A percentile compares a stretch with the other conserved stretches of the same genome.
These are phyloP conservation scores for Afroboletus lepidellus DNA, from an alignment of 1,284 basidiomycete species.

Conservation along the genomic window DNA sequence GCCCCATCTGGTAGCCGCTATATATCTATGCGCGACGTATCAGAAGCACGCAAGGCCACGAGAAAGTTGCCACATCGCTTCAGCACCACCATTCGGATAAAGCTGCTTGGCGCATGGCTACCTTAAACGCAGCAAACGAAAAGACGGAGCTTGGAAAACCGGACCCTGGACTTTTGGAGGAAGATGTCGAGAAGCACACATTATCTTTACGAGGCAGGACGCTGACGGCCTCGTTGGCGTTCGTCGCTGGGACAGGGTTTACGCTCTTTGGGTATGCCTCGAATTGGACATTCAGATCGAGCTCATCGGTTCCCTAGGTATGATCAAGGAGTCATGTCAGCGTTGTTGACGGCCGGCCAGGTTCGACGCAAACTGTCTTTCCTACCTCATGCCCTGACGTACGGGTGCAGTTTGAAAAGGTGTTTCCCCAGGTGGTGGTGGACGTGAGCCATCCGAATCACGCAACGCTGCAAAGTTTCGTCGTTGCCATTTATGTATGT, in stretches of 20 bases:
- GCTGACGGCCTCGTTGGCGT: constrained; percentile 27
- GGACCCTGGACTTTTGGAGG: constrained; percentile 3
- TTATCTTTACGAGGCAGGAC: constrained; percentile 26
- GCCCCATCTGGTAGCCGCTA: constrained; percentile 2
- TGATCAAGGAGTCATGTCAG: constrained; percentile 36
- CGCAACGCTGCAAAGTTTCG: constrained; percentile 33
- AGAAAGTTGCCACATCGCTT: background rate
- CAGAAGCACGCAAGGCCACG: background rate
- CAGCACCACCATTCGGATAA: background rate
- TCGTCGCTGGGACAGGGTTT: constrained; percentile 32
- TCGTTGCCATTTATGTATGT: constrained; percentile 32
- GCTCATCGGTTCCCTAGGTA: constrained; percentile 22
- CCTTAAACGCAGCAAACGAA: constrained; percentile 14
- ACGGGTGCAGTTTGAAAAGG: constrained; percentile 27
- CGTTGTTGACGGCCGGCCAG: constrained; percentile 30
- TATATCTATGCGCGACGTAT: constrained; percentile 3
- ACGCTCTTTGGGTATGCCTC: constrained; percentile 33
- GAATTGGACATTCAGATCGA: background rate
- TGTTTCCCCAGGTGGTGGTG: constrained; percentile 32
- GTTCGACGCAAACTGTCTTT: constrained; percentile 11
- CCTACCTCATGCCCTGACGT: constrained; percentile 5
- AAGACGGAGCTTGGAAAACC: constrained; percentile 1
- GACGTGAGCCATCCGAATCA: constrained; percentile 29
- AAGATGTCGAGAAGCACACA: constrained; percentile 22
- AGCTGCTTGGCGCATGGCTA: constrained; percentile 11